These are phyloP conservation scores for Albophoma yamanashiensis DNA, from an alignment of 2,329 filamentous ascomycete species.

Conservation along the genomic window DNA sequence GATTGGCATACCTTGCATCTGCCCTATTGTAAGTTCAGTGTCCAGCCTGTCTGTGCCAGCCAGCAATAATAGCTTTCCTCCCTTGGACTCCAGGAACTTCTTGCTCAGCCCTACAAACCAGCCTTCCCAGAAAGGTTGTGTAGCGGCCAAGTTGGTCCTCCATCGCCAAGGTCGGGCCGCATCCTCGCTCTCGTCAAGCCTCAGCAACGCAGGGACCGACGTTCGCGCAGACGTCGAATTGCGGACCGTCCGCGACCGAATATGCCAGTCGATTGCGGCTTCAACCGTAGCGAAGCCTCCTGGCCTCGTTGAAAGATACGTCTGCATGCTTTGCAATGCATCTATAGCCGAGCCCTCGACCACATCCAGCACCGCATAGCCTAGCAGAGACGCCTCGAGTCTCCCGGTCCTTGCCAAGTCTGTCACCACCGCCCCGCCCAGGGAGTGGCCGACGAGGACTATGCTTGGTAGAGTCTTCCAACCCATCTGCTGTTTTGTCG, in stretches of 20 bases:
- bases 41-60: conserved; percentile 86
- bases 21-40: conserved; percentile 86
- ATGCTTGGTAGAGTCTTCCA: conserved; percentile 68
- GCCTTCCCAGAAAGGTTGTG: conserved; percentile 84
- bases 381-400: conserved; percentile 60
- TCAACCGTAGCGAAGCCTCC: conserved; percentile 65
- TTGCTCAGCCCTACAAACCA: conserved; percentile 85
- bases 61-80: conserved; percentile 74
- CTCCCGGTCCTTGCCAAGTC: conserved; percentile 61
- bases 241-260: conserved; percentile 76
- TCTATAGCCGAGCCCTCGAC: conserved; percentile 96
- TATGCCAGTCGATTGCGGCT: conserved; percentile 87
- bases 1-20: conserved; percentile 69
- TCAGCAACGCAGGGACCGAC: conserved; percentile 74
- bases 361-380: conserved; percentile 85
- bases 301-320: conserved; percentile 76
- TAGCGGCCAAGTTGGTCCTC: conserved; percentile 74
- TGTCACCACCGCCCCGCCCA: conserved; percentile 85
- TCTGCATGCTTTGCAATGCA: conserved; percentile 87
- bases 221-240: conserved; percentile 74
- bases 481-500: conserved; percentile 55
- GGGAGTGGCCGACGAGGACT: conserved; percentile 80
- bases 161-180: conserved; percentile 57
- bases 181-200: conserved; percentile 29
- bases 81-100: conserved; percentile 74